Percentiles rank a stretch among this genome's conserved stretches.
Evolutionary conservation across 2,329 filamentous ascomycete species (phyloP).

Genomic region (Xylaria polymorpha): DNA sequence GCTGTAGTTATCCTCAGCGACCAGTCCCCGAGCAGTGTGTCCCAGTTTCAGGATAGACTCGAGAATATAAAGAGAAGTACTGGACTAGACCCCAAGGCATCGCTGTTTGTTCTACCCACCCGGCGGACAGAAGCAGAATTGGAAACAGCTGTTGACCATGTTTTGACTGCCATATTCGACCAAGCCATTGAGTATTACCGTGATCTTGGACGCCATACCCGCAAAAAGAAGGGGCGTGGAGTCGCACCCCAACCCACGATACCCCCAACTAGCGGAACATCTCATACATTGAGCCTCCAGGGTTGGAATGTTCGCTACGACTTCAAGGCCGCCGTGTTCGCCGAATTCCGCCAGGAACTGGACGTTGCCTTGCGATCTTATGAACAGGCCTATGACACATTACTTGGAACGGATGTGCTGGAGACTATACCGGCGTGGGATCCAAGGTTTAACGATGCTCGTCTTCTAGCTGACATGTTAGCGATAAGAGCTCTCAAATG

Average conservation of each 20-base stretch:
- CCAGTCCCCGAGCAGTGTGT: conserved; percentile 62
- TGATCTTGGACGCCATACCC: conserved; percentile 90
- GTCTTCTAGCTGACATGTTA: conserved; percentile 84
- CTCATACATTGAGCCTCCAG: conserved; percentile 83
- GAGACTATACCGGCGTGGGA: conserved; percentile 92
- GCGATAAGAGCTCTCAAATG: conserved; percentile 85
- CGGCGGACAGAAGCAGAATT: conserved; percentile 78
- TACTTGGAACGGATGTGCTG: conserved; percentile 85
- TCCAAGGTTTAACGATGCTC: conserved; percentile 90
- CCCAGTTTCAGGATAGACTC: conserved; percentile 77
- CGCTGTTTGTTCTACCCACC: conserved; percentile 83
- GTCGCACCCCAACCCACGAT: conserved; percentile 82
- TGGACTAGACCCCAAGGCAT: conserved; percentile 82
- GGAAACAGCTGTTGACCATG: conserved; percentile 76
- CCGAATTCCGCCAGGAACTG: conserved; percentile 93
- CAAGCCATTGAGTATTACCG: conserved; percentile 89
- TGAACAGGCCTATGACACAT: conserved; percentile 84
- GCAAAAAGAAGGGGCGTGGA: conserved; percentile 86
- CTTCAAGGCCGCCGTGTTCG: conserved; percentile 90
- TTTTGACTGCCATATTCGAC: conserved; percentile 78
- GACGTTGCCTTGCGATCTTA: conserved; percentile 88
- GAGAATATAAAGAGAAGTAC: conserved; percentile 82
- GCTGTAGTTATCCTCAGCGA: conserved; percentile 83
- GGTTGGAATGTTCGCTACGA: conserved; percentile 97
- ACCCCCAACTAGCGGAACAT: conserved; percentile 84